Percentiles rank a stretch among this genome's conserved stretches.
phyloP scores from a whole-genome alignment of 2,329 filamentous ascomycete species.

The Trichoderma polysporum region DNA sequence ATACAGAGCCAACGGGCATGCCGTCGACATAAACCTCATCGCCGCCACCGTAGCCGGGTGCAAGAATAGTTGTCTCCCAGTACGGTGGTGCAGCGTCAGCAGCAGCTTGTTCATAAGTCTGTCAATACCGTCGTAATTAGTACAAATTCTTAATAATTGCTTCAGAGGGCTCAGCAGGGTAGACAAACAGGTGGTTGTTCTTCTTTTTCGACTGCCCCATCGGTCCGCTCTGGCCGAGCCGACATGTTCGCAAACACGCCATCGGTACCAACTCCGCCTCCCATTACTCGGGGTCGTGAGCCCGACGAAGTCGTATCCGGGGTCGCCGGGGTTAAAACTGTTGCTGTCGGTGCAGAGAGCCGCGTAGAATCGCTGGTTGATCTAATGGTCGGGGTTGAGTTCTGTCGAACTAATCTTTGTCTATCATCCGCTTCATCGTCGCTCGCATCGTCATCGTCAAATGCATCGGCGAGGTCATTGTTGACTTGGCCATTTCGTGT shows the following conservation, averaged over 20 bases:
- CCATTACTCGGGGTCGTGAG: slow-evolving; percentile 56
- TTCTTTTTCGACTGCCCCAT: slow-evolving; percentile 66
- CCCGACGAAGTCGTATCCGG: slow-evolving; percentile 33
- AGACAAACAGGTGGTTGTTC: slow-evolving; percentile 85
- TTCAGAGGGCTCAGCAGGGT: not conserved
- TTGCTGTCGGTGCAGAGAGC: not conserved
- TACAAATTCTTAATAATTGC: not conserved
- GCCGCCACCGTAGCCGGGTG: slow-evolving; percentile 81
- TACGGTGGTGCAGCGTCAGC: slow-evolving; percentile 95
- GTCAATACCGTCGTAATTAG: slow-evolving; percentile 3
- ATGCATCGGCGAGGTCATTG: slow-evolving; percentile 85
- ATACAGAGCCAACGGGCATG: slow-evolving; percentile 84
- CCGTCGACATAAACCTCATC: slow-evolving; percentile 98
- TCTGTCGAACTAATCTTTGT: slow-evolving; percentile 79
- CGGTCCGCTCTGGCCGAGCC: slow-evolving; percentile 80
- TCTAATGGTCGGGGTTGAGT: slow-evolving; percentile 35
- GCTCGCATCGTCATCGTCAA: slow-evolving; percentile 77
- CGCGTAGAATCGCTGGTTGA: slow-evolving; percentile 20
- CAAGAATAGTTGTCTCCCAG: slow-evolving; percentile 98
- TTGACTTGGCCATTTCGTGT: slow-evolving; percentile 56
- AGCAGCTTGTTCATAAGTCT: slow-evolving; percentile 98
- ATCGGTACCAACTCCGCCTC: slow-evolving; percentile 77
- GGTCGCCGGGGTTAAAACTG: slow-evolving; percentile 27
- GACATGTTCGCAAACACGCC: slow-evolving; percentile 95
- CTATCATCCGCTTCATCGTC: slow-evolving; percentile 78